These are phyloP conservation scores for Priceomyces fermenticarens DNA, from an alignment of 805 yeast genomes.

Conservation along the genomic window DNA sequence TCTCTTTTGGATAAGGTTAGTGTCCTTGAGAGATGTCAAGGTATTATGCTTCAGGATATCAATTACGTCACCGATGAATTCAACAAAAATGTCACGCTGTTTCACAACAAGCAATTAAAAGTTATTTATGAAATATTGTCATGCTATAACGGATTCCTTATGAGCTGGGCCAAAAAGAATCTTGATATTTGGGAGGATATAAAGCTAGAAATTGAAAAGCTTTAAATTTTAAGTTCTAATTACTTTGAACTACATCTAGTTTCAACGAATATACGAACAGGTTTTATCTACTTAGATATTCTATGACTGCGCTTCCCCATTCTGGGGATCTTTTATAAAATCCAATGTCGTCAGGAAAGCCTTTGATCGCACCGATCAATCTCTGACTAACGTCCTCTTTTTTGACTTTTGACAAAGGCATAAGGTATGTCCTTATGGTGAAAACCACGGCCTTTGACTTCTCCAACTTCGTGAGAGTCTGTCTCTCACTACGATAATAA, in stretches of 20 bases:
- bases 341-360: slow-evolving; percentile 56
- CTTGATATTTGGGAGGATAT: slow-evolving; percentile 67
- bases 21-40: slow-evolving; percentile 51
- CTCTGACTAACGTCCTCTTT: slow-evolving; percentile 44
- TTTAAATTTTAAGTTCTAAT: slow-evolving; percentile 11
- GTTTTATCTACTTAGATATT: slow-evolving; percentile 12
- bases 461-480: slow-evolving; percentile 37
- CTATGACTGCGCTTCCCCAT: slow-evolving; percentile 69
- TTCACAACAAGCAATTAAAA: slow-evolving; percentile 48
- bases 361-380: slow-evolving; percentile 60
- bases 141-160: slow-evolving; percentile 53
- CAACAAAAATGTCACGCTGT: slow-evolving; percentile 47
- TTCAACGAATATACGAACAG: neutral
- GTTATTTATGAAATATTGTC: slow-evolving; percentile 50
- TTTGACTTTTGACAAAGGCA: slow-evolving; percentile 32
- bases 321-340: slow-evolving; percentile 59
- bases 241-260: neutral
- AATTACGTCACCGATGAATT: slow-evolving; percentile 41
- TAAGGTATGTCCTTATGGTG: slow-evolving; percentile 39
- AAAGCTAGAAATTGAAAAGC: slow-evolving; percentile 33
- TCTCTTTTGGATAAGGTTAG: slow-evolving; percentile 49
- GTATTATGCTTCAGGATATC: slow-evolving; percentile 39
- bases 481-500: slow-evolving; percentile 43
- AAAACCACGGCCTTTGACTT: slow-evolving; percentile 36
- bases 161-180: slow-evolving; percentile 67